Conservation (phyloP, 306 rosid species). For the Sechiopsis laciniata region DNA sequence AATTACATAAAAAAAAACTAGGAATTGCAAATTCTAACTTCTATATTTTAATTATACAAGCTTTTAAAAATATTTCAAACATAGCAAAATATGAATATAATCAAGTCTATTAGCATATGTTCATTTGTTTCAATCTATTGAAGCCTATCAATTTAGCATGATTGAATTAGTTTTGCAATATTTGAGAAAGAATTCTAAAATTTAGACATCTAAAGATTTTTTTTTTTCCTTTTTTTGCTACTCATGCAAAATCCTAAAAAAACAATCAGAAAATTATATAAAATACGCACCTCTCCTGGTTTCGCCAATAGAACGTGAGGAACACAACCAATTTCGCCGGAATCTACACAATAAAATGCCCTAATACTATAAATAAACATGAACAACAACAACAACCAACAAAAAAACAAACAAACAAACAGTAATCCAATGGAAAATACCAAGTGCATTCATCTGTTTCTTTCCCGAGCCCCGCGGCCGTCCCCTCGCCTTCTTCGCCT, state of each 20-base stretch:
- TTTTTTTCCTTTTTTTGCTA: no score
- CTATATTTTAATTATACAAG: no score
- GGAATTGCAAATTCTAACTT: no score
- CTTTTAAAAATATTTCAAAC: no score
- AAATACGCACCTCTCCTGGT: constrained; percentile 55
- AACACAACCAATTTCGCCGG: constrained; percentile 47
- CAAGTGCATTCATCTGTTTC: constrained; percentile 59
- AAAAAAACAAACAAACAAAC: not conserved
- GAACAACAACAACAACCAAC: not conserved
- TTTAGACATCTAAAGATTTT: no score
- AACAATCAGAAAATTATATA: not conserved
- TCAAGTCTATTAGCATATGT: no score
- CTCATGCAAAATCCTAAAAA: no score
- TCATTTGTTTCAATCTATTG: no score
- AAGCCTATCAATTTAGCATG: no score
- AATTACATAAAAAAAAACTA: not conserved
- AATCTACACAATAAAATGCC: constrained; percentile 33
- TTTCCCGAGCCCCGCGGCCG: constrained; percentile 75
- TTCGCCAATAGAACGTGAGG: constrained; percentile 69
- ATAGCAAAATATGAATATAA: no score
- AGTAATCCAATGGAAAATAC: constrained; percentile 26
- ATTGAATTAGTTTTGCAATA: no score
- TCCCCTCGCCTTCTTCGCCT: constrained; percentile 57
- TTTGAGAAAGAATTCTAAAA: no score
- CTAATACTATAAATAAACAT: not conserved